A percentile compares a stretch with the other conserved stretches of the same genome.
Evolutionary conservation across 257 asterid genomes (phyloP).

Genomic region (Cynanchum wilfordii): DNA sequence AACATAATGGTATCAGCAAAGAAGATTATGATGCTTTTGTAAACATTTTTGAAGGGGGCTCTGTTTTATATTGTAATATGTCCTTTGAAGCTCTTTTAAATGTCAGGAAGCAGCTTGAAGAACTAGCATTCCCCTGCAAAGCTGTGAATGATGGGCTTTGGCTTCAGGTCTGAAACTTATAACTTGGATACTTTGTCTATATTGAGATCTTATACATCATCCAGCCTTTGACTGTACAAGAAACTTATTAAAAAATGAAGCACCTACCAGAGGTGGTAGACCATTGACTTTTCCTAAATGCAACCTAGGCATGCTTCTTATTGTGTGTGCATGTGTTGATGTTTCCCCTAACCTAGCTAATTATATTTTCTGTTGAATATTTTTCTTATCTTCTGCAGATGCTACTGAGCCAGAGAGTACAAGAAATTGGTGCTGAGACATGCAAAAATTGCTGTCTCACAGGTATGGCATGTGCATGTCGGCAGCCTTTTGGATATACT

Average conservation of each 20-base stretch:
- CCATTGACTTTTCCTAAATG: background rate
- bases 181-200: slow-evolving; percentile 7
- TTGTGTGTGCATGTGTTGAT: background rate
- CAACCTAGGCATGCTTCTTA: background rate
- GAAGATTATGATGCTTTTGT: slow-evolving; percentile 86
- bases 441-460: slow-evolving; percentile 79
- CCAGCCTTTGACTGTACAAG: background rate
- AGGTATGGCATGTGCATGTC: slow-evolving; percentile 74
- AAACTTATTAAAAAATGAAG: background rate
- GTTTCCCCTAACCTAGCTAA: slow-evolving; percentile 9
- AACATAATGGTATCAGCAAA: slow-evolving; percentile 60
- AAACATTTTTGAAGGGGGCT: slow-evolving; percentile 82
- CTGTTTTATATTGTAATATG: slow-evolving; percentile 86
- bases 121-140: slow-evolving; percentile 95
- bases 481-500: slow-evolving; percentile 61
- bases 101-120: slow-evolving; percentile 93
- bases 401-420: slow-evolving; percentile 93
- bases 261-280: background rate
- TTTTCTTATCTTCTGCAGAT: slow-evolving; percentile 42
- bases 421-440: slow-evolving; percentile 79
- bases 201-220: background rate
- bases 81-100: slow-evolving; percentile 88
- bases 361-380: slow-evolving; percentile 14
- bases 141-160: slow-evolving; percentile 95
- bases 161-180: slow-evolving; percentile 67